A percentile compares a stretch with the other conserved stretches of the same genome.
phyloP scores from a whole-genome alignment of 352 stramenopile species.

The Thalassiosira hispida region DNA sequence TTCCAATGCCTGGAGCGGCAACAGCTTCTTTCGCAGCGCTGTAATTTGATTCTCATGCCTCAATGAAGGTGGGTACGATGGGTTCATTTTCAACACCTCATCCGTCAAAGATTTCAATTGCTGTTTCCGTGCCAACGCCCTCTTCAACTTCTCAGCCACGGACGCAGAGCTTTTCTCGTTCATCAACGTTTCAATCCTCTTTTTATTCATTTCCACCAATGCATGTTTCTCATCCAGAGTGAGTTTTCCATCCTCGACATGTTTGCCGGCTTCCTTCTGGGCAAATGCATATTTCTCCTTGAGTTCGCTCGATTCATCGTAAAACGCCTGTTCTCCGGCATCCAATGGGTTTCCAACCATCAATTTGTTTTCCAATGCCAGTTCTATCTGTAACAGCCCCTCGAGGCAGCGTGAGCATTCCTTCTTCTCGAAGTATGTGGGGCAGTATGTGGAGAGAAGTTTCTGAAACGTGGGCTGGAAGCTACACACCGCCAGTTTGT shows the following conservation, averaged over 20 bases:
- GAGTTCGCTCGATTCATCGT: slow-evolving; percentile 47
- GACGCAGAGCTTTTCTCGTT: slow-evolving; percentile 41
- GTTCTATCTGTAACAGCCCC: slow-evolving; percentile 36
- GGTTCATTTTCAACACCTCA: slow-evolving; percentile 10
- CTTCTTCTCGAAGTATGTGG: slow-evolving; percentile 54
- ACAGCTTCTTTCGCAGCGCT: slow-evolving; percentile 48
- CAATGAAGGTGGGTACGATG: slow-evolving; percentile 42
- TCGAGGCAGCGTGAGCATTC: slow-evolving; percentile 44
- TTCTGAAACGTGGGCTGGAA: slow-evolving; percentile 39
- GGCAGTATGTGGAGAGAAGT: slow-evolving; percentile 40
- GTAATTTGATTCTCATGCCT: slow-evolving; percentile 49
- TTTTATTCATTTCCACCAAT: slow-evolving; percentile 55
- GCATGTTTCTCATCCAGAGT: slow-evolving; percentile 40
- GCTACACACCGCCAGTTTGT: slow-evolving; percentile 54
- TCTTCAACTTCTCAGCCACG: slow-evolving; percentile 54
- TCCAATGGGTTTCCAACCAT: slow-evolving; percentile 45
- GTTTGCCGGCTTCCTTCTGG: slow-evolving; percentile 33
- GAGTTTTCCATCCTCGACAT: slow-evolving; percentile 52
- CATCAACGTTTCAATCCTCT: slow-evolving; percentile 40
- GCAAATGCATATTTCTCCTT: slow-evolving; percentile 45
- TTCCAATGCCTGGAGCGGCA: slow-evolving; percentile 49
- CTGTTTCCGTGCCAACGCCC: slow-evolving; percentile 47
- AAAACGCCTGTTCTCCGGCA: slow-evolving; percentile 50
- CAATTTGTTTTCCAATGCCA: slow-evolving; percentile 51
- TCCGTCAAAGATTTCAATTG: slow-evolving; percentile 36